Evolutionary conservation across 495 filamentous ascomycete genomes (phyloP).

Genomic region (Neurospora discreta): DNA sequence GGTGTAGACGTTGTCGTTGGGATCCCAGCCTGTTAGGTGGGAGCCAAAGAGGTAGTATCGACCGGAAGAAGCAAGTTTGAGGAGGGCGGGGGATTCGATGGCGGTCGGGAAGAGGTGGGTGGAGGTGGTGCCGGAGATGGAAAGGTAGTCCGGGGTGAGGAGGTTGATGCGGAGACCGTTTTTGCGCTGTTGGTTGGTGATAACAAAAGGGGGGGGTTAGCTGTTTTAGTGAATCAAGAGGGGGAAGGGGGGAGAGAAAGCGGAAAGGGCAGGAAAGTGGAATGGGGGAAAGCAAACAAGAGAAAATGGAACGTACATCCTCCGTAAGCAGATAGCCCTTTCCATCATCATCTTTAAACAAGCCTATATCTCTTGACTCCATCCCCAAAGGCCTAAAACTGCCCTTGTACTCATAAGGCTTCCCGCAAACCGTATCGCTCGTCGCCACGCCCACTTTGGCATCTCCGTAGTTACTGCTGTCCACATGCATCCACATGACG

Average conservation of each 20-base stretch:
- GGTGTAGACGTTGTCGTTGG: slow-evolving; percentile 49
- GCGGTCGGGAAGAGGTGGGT: slow-evolving; percentile 20
- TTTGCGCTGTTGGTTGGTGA: slow-evolving; percentile 20
- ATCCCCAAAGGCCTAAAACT: slow-evolving; percentile 38
- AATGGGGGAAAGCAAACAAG: slow-evolving; percentile 4
- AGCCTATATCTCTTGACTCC: slow-evolving; percentile 49
- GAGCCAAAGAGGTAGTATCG: slow-evolving; percentile 32
- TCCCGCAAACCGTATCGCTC: slow-evolving; percentile 45
- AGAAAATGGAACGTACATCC: slow-evolving; percentile 32
- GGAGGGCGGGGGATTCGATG: slow-evolving; percentile 33
- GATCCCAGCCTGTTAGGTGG: slow-evolving; percentile 34
- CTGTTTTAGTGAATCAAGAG: background rate
- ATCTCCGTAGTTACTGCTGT: slow-evolving; percentile 48
- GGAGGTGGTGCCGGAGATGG: slow-evolving; percentile 34
- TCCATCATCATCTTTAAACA: slow-evolving; percentile 52
- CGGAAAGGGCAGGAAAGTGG: slow-evolving; percentile 3
- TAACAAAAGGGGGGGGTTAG: background rate
- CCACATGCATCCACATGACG: slow-evolving; percentile 57
- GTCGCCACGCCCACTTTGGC: slow-evolving; percentile 55
- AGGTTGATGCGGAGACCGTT: slow-evolving; percentile 42
- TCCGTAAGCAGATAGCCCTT: slow-evolving; percentile 51
- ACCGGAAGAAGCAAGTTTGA: slow-evolving; percentile 19
- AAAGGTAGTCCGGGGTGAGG: slow-evolving; percentile 38
- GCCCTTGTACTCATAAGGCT: slow-evolving; percentile 27
- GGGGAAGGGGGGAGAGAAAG: slow-evolving; percentile 1